These are phyloP conservation scores for Penicillium nordicum DNA, from an alignment of 2,329 filamentous ascomycete species.

Conservation along the genomic window DNA sequence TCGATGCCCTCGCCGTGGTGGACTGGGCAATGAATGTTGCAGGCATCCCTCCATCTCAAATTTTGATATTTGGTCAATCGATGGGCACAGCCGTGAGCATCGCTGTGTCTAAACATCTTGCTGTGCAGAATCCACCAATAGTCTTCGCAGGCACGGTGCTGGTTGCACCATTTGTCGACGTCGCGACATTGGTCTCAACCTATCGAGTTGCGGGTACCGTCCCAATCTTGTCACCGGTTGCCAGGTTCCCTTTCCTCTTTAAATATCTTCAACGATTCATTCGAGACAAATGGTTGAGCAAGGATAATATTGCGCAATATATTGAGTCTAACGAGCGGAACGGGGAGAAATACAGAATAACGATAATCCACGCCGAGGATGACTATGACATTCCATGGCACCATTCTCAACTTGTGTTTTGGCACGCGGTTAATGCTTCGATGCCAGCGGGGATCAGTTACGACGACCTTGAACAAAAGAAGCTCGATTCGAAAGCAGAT, in stretches of 20 bases:
- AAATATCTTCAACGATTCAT: slow-evolving; percentile 13
- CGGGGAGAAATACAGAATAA: slow-evolving; percentile 28
- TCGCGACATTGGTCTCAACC: slow-evolving; percentile 53
- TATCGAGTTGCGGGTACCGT: slow-evolving; percentile 57
- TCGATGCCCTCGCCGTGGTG: slow-evolving; percentile 52
- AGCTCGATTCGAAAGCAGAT: slow-evolving; percentile 36
- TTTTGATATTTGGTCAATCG: slow-evolving; percentile 59
- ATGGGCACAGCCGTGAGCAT: slow-evolving; percentile 55
- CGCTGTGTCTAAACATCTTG: slow-evolving; percentile 46
- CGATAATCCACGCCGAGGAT: slow-evolving; percentile 36
- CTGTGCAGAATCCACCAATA: slow-evolving; percentile 41
- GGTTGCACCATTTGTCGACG: slow-evolving; percentile 56
- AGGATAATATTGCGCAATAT: slow-evolving; percentile 11
- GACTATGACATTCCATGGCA: slow-evolving; percentile 35
- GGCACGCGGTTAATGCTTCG: slow-evolving; percentile 55
- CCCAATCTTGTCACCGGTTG: slow-evolving; percentile 53
- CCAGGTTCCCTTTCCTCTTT: slow-evolving; percentile 40
- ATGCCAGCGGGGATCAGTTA: slow-evolving; percentile 35
- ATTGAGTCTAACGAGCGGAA: slow-evolving; percentile 10
- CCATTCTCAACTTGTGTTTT: slow-evolving; percentile 24
- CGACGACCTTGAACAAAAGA: slow-evolving; percentile 48
- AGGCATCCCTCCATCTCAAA: slow-evolving; percentile 52
- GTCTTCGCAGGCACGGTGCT: slow-evolving; percentile 56
- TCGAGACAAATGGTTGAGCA: slow-evolving; percentile 11
- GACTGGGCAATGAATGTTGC: slow-evolving; percentile 55